Evolutionary conservation across 2,329 filamentous ascomycete species (phyloP), one percentile per base, ranked within the genome.

Genomic region (Penicillium sclerotiorum): DNA sequence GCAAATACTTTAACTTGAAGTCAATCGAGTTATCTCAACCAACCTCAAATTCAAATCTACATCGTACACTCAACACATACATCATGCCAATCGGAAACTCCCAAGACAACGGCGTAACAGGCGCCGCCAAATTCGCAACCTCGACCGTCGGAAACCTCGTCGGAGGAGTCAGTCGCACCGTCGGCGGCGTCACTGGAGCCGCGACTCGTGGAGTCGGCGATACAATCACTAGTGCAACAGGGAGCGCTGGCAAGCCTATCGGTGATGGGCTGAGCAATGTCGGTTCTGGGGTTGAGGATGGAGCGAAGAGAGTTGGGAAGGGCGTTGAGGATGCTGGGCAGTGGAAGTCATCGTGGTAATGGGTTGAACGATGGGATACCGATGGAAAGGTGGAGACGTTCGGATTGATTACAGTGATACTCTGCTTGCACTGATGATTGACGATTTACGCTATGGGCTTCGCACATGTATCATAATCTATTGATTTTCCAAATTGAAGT

Each of bases 271-370:
- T 85, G 11, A 73, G 76, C 7, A 80, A 75, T 56, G 61, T 82
- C 7, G 80, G 80, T 5, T 77, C 73, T 1, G 81, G 81, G 0
- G 57, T 85, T 2, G 74, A 84, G 68, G 71, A 74, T 37, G 83
- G 80, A 1, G 66, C 75, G 30, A 70, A 72, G 36, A 70, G 67
- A 39, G 72, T 83, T 2, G 76, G 77, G 12, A 76, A 80, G 67
- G 80, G 81, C 0, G 76, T 80, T 6, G 81, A 84, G 68, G 72
- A 83, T 59, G 81, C 81, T 9, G 82, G 82, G 3, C 68, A 83
- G 62, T 83, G 80, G 80, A 65, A 42, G 45, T 45, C 32, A 42
- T 35, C 22, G n/a, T 43, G 38, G 27, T 32, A 28, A 22, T 35
- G 18, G 6, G 7, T 32, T 33, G 17, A 15, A 13, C 18, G 3